Conservation (phyloP, 2,329 filamentous ascomycete species). For the Talaromyces sp. region DNA sequence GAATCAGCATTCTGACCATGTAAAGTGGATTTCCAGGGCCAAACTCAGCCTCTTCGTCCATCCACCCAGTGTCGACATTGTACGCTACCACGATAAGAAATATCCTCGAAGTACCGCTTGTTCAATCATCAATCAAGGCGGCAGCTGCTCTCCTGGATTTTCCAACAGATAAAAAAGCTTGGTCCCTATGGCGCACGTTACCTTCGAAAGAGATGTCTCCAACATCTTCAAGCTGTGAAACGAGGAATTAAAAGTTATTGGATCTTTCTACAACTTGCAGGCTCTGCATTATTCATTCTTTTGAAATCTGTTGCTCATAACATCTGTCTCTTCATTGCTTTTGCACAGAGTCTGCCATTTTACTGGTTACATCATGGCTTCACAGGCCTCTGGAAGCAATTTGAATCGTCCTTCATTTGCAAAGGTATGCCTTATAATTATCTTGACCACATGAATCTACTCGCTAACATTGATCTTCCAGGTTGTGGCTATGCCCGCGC, state of each 20-base stretch:
- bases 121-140: conserved; percentile 17
- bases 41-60: background rate
- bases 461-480: conserved; percentile 20
- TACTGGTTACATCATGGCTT: conserved; percentile 27
- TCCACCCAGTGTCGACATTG: background rate
- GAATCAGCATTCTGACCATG: background rate
- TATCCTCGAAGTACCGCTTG: background rate
- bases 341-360: background rate
- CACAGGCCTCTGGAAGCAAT: conserved; percentile 26
- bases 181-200: conserved; percentile 40
- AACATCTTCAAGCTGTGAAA: conserved; percentile 41
- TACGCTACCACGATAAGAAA: conserved; percentile 5
- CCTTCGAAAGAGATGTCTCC: conserved; percentile 42
- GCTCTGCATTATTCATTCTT: conserved; percentile 10
- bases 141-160: conserved; percentile 14
- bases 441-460: conserved; percentile 11
- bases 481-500: conserved; percentile 42
- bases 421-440: conserved; percentile 53
- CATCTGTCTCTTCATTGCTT: background rate
- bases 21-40: background rate
- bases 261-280: conserved; percentile 27
- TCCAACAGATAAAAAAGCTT: conserved; percentile 11
- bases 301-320: conserved; percentile 15
- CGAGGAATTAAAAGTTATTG: conserved; percentile 36
- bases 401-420: conserved; percentile 60